Base-by-base conservation (phyloP, 2,329 filamentous ascomycete genomes). In the Phaeophleospora eucalypticola region DNA sequence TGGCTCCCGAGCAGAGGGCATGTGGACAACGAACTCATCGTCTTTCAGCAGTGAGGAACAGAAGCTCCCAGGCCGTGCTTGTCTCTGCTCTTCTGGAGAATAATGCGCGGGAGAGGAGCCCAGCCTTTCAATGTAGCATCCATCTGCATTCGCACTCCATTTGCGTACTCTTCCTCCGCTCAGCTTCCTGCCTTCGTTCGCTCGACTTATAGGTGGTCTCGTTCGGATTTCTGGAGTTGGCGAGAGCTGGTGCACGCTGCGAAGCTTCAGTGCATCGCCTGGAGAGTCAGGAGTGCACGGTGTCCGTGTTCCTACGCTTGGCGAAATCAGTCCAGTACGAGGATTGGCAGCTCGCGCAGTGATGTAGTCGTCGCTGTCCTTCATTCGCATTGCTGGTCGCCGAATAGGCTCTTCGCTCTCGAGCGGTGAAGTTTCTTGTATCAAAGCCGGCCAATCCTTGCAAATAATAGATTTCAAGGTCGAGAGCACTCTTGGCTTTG, bases 351-450 rank as follows among this genome's bases (percentile, higher is more conserved):
- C 61, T 41, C 64, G 52, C 20, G 60, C 64, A 15, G 64, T 67
- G 35, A 67, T 49, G 46, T 67, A 67, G 50, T 67, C 64, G 45
- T 65, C 64, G 39, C 61, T 65, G 20, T 65, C 61, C 45, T 59
- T 64, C 52, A 67, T 60, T 7, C 63, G 60, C 53, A 61, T 58
- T 17, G 45, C 48, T n/a, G 41, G 20, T 18, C 50, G 54, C 3
- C 50, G 40, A 10, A 33, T 40, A 14, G 44, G 40, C n/a, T 20
- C 15, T 1, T 27, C 15, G 18, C n/a, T n/a, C 3, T 33, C 3
- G 12, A 21, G 32, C 2, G 46, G 38, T 14, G 44, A n/a, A 4
- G 29, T 29, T 36, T 37, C 44, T 39, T 24, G 20, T 24, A 14
- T 32, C 35, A 36, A 36, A n/a, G 29, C 36, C 17, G 37, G 40